Evolutionary conservation across 495 filamentous ascomycete genomes (phyloP).

Genomic region (Penicillium pancosmium): DNA sequence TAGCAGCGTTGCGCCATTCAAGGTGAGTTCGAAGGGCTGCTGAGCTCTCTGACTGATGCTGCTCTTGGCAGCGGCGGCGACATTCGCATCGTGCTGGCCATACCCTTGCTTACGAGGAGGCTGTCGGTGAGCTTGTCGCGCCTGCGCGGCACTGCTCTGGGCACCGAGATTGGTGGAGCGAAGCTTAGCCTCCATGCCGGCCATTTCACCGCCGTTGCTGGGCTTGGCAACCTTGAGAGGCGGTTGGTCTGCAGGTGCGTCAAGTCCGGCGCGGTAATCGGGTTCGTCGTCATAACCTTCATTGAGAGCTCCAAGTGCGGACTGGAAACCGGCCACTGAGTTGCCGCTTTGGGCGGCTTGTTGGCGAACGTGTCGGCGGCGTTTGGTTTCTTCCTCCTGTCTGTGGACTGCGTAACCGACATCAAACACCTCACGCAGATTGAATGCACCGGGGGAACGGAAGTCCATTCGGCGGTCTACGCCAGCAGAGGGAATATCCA

Average conservation of each 20-base stretch:
- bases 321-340: constrained; percentile 42
- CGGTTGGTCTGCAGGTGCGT: constrained; percentile 52
- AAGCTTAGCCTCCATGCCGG: constrained; percentile 83
- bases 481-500: constrained; percentile 52
- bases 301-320: constrained; percentile 68
- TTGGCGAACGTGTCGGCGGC: constrained; percentile 75
- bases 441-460: constrained; percentile 92
- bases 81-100: constrained; percentile 76
- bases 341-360: constrained; percentile 63
- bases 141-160: constrained; percentile 56
- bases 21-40: constrained; percentile 81
- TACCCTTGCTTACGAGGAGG: constrained; percentile 66
- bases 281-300: constrained; percentile 67
- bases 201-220: constrained; percentile 60
- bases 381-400: constrained; percentile 94
- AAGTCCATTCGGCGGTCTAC: constrained; percentile 80
- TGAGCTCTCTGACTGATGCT: constrained; percentile 67
- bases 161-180: constrained; percentile 73
- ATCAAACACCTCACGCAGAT: constrained; percentile 95
- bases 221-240: constrained; percentile 71
- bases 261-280: constrained; percentile 39
- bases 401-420: constrained; percentile 95
- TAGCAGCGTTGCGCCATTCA: constrained; percentile 86
- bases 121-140: constrained; percentile 57
- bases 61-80: constrained; percentile 78